Base-by-base conservation (phyloP, 495 filamentous ascomycete genomes). In the Pyronema omphalodes region DNA sequence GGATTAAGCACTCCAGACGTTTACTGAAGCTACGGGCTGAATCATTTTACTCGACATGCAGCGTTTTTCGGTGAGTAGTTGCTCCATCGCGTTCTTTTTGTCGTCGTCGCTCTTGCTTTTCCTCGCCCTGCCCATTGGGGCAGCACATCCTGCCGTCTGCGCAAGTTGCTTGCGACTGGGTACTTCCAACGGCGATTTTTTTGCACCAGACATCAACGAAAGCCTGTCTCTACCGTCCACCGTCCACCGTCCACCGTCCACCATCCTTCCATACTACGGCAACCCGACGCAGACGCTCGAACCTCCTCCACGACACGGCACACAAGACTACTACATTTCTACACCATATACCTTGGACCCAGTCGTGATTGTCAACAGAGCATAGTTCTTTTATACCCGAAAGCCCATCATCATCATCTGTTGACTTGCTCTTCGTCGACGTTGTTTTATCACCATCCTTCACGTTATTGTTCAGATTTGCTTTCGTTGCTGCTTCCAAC, bases 41-140 rank as follows among this genome's bases (percentile, higher is more conserved):
- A 47, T 40, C 40, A 1, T 19, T 29, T 29, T 8, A 29, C 59
- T 50, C 61, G 61, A 64, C 40, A 64, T 64, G 61, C 63, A 61
- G 60, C 61, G 61, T 49, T 58, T 64, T 51, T 60, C 61, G 61
- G 61, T 64, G 60, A 52, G 61, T 63, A 52, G 47, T 18, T 41
- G 7, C 17, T 29, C 23, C 35, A 23, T 34, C 35, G 3, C 39
- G 23, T 54, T 34, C 35, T 37, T 37, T 50, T 37, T 55, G 29
- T 51, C 48, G 18, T 34, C 29, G 11, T 23, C 41, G 11, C 33
- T 55, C 40, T 44, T 19, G 18, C 39, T 52, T 45, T 52, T 51
- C 40, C 35, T 44, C 43, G 14, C 23, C 44, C 41, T 50, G 19
- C 51, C 53, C 43, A 29, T 29, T 29, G 23, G 23, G 23, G 23